Conservation (phyloP, 2,329 filamentous ascomycete genomes). For the Grosmannia huntii region DNA sequence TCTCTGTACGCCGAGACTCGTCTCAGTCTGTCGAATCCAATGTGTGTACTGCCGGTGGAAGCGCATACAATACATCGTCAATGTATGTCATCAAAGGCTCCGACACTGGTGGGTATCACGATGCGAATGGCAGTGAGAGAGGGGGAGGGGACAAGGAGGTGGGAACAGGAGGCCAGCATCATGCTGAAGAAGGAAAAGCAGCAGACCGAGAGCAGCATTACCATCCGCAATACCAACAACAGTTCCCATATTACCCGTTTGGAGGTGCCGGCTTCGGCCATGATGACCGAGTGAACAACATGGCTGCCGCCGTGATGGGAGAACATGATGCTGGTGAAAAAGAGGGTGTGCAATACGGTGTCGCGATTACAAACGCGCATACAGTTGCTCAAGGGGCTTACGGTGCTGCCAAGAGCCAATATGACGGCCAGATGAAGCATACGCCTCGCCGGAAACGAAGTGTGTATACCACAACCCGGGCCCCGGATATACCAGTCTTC, state of each 20-base stretch:
- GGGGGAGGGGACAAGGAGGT: not conserved
- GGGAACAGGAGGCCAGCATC: not conserved
- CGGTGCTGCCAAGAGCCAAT: not conserved
- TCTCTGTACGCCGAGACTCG: not conserved
- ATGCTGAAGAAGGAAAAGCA: not conserved
- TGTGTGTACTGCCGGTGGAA: not conserved
- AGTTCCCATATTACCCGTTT: conserved; percentile 1
- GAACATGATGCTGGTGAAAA: not conserved
- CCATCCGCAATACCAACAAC: conserved; percentile 1
- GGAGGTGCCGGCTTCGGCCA: not conserved
- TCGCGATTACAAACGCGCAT: not conserved
- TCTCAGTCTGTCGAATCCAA: not conserved
- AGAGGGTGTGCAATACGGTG: not conserved
- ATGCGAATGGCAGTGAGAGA: not conserved
- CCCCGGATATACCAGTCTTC: not conserved
- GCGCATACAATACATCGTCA: not conserved
- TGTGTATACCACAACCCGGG: not conserved
- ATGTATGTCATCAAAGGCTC: not conserved
- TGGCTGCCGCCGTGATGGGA: not conserved
- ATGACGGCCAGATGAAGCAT: not conserved
- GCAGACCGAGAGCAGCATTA: conserved; percentile 1
- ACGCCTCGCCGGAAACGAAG: not conserved
- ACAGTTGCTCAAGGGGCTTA: too few relatives aligned
- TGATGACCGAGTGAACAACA: not conserved
- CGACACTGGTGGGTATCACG: not conserved